Conservation (phyloP, 2,329 filamentous ascomycete species). For the Raffaelea albimanens region DNA sequence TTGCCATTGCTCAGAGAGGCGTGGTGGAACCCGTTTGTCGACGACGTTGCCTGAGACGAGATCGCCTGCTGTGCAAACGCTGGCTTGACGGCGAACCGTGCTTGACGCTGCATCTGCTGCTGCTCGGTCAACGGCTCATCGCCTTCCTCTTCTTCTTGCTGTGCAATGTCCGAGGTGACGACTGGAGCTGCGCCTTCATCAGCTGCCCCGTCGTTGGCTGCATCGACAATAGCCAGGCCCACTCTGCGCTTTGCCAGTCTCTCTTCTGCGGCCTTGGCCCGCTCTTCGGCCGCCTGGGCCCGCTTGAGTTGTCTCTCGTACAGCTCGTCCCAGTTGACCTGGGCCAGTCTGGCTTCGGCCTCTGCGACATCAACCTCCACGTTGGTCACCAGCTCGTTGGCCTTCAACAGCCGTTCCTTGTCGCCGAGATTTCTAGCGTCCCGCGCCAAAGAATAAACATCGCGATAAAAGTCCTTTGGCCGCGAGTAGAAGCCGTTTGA, state of each 20-base stretch:
- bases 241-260: slow-evolving; percentile 54
- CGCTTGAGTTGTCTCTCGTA: slow-evolving; percentile 65
- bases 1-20: slow-evolving; percentile 46
- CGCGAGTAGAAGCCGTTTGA: slow-evolving; percentile 95
- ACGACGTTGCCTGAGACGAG: slow-evolving; percentile 1
- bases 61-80: background rate
- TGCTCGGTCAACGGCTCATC: slow-evolving; percentile 2
- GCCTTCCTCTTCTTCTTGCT: background rate
- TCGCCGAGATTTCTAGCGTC: slow-evolving; percentile 80
- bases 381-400: slow-evolving; percentile 84
- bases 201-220: background rate
- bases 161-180: slow-evolving; percentile 9
- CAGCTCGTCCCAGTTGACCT: slow-evolving; percentile 73
- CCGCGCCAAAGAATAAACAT: slow-evolving; percentile 75
- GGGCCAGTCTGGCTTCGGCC: slow-evolving; percentile 47
- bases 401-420: slow-evolving; percentile 71
- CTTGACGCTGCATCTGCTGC: slow-evolving; percentile 13
- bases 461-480: slow-evolving; percentile 78
- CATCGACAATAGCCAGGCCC: slow-evolving; percentile 43
- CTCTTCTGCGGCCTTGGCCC: slow-evolving; percentile 48
- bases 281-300: slow-evolving; percentile 48
- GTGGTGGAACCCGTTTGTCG: slow-evolving; percentile 43
- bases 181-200: slow-evolving; percentile 1
- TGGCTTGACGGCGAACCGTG: slow-evolving; percentile 43
- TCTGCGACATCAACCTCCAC: slow-evolving; percentile 86